A percentile compares a stretch with the other conserved stretches of the same genome.
These are phyloP conservation scores for Spathaspora girioi DNA, from an alignment of 805 yeast species.

Conservation along the genomic window DNA sequence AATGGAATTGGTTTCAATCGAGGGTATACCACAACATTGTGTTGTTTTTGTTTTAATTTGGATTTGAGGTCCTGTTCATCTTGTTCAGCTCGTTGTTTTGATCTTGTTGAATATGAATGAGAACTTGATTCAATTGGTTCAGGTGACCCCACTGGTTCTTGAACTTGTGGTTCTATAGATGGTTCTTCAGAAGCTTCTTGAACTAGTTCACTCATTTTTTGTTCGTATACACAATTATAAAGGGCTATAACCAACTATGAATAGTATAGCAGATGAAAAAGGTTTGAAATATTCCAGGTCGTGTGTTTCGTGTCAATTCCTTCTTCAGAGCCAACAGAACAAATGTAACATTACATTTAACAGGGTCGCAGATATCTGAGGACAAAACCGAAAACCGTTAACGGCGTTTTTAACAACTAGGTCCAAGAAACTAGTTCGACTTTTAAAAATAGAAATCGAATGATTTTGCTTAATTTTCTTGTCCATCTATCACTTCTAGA, in stretches of 20 bases:
- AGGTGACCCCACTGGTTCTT: conserved; percentile 4
- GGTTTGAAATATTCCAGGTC: neutral
- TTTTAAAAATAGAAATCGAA: too few relatives aligned
- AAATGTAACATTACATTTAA: neutral
- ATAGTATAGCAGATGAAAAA: neutral
- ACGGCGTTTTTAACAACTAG: too few relatives aligned
- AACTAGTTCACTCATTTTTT: neutral
- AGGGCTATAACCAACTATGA: neutral
- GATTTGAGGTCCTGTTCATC: conserved; percentile 14
- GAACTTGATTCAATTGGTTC: conserved; percentile 2
- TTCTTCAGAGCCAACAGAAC: neutral
- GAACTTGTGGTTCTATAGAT: conserved; percentile 16
- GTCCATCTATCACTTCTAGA: too few relatives aligned
- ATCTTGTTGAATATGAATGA: conserved; percentile 23
- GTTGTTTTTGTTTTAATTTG: conserved; percentile 20
- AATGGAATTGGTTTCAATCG: conserved; percentile 34
- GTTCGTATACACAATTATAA: neutral
- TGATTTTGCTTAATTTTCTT: too few relatives aligned
- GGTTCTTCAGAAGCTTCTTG: conserved; percentile 8
- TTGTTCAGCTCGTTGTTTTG: conserved; percentile 19
- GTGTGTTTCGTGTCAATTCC: neutral
- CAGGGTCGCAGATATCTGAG: neutral
- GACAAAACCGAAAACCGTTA: too few relatives aligned
- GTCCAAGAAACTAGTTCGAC: neutral
- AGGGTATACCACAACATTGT: conserved; percentile 30